A percentile compares a stretch with the other conserved stretches of the same genome.
Evolutionary conservation across 2,329 filamentous ascomycete species (phyloP).

Genomic region (Colletotrichum sp.): DNA sequence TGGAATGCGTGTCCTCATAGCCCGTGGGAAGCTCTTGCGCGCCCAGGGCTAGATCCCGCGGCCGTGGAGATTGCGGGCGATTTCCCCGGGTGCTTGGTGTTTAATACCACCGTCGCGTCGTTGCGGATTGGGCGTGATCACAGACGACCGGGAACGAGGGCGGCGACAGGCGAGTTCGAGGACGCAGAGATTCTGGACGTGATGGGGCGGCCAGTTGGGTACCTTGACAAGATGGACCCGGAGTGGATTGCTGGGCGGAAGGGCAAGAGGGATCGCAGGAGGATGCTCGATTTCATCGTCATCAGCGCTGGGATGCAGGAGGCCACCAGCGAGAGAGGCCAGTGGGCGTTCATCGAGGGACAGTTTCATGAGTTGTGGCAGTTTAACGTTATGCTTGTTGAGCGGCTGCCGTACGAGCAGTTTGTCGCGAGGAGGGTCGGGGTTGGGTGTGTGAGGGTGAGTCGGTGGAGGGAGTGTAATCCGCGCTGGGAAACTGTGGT

Average conservation of each 20-base stretch:
- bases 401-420: background rate
- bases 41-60: background rate
- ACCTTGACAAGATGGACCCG: background rate
- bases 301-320: background rate
- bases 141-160: background rate
- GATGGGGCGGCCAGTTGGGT: background rate
- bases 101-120: background rate
- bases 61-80: background rate
- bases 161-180: background rate
- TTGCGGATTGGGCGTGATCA: background rate
- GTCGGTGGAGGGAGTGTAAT: background rate
- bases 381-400: constrained; percentile 7
- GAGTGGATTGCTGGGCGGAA: background rate
- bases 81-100: background rate
- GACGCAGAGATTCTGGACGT: background rate
- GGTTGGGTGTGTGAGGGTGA: background rate
- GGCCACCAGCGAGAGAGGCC: background rate
- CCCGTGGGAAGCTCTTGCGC: constrained; percentile 2
- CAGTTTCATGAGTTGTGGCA: constrained; percentile 3
- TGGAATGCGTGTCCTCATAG: constrained; percentile 1
- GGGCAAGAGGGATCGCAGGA: background rate
- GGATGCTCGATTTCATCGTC: background rate
- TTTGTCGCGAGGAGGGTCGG: background rate
- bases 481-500: background rate
- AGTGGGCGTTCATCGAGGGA: background rate